Evolutionary conservation across 192 early-diverging fungal species (phyloP).

Genomic region (Coemansia sp.): DNA sequence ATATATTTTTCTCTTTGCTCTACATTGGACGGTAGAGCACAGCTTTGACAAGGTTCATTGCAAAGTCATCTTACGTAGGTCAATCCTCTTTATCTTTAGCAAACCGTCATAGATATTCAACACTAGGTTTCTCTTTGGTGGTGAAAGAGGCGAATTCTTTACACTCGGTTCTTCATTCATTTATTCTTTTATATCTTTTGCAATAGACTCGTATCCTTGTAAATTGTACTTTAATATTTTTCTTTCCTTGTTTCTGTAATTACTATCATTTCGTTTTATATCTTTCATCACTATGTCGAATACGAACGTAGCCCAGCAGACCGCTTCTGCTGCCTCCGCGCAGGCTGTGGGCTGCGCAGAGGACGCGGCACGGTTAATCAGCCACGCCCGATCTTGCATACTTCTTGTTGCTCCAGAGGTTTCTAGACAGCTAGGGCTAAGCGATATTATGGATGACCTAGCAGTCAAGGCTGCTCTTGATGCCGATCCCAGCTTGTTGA

Average conservation of each 20-base stretch:
- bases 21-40: not conserved
- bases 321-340: not conserved
- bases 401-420: conserved; percentile 26
- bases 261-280: conserved; percentile 1
- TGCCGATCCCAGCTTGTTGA: not conserved
- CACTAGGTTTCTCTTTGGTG: not conserved
- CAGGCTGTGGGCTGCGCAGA: not conserved
- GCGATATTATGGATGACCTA: conserved; percentile 11
- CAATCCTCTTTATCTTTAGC: not conserved
- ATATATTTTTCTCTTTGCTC: not conserved
- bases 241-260: not conserved
- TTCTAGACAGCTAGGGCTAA: conserved; percentile 7
- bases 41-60: not conserved
- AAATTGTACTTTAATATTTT: conserved; percentile 15
- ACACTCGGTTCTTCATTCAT: not conserved
- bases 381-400: conserved; percentile 24
- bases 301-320: not conserved
- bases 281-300: not conserved
- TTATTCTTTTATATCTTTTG: not conserved
- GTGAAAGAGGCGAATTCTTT: not conserved
- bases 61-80: not conserved
- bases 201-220: conserved; percentile 7
- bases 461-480: conserved; percentile 5
- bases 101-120: not conserved
- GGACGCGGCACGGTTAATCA: conserved; percentile 6